Base-by-base conservation (phyloP, 192 early-diverging fungal species). In the Podila clonocystis region DNA sequence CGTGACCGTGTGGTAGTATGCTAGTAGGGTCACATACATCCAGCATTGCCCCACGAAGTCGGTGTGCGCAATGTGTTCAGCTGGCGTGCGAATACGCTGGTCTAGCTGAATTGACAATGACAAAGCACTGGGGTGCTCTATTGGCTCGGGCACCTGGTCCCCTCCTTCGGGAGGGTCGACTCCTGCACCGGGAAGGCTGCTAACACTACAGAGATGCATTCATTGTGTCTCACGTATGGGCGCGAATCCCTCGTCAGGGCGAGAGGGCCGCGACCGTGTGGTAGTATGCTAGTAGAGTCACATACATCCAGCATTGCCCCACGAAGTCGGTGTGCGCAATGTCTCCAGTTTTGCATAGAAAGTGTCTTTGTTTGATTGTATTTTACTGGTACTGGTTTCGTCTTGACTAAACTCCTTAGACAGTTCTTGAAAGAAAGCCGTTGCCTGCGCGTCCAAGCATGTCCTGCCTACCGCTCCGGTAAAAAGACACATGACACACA, bases 271-370 rank as follows among this genome's bases (percentile, higher is more conserved):
- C 57, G 62, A 49, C 63, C 52, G 62, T 64, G 70, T 72, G 70
- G 50, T 72, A 65, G 63, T 65, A 72, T 65, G 70, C 70, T 65
- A 41, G 17, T 65, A 59, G 70, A 72, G 62, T 72, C 63, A 65
- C 50, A 50, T 6, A n/a, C 22, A 45, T 72, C 70, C 63, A 65
- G 70, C 41, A 62, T 72, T 72, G 63, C n/a, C 55, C 26, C 63
- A 60, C 57, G 28, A 65, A 72, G 70, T 63, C 63, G 38, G 70
- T 49, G 70, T 55, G 59, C 22, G 62, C 62, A 63, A 71, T 71
- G 69, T 63, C 34, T 36, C 34, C 34, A 36, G 34, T 36, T 36
- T 36, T 36, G 34, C 34, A 9, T 36, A 36, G 34, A 36, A 11
- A 36, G 9, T 33, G 33, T 63, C 41, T 55, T 64, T 72, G 70